Percentiles rank a stretch among this genome's conserved stretches.
These are phyloP conservation scores for Aspergillus carlsbadensis DNA, from an alignment of 495 filamentous ascomycete genomes.

Conservation along the genomic window DNA sequence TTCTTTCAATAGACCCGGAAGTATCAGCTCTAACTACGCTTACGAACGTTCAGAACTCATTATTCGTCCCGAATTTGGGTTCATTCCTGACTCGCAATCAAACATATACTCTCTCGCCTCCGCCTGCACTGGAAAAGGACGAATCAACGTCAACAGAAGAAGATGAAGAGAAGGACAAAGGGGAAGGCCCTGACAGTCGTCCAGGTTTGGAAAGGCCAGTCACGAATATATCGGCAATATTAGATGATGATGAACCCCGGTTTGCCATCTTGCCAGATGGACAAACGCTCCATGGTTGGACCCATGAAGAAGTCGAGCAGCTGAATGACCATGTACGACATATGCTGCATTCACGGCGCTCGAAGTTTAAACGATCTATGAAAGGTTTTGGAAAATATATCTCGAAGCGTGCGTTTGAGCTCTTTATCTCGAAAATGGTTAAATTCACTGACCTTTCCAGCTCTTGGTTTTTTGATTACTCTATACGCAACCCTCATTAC, in stretches of 20 bases:
- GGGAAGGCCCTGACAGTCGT: conserved; percentile 22
- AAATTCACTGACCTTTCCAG: conserved; percentile 24
- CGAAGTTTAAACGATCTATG: conserved; percentile 72
- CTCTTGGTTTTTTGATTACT: conserved; percentile 73
- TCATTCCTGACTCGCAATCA: conserved; percentile 66
- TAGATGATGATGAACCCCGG: conserved; percentile 28
- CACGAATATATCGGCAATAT: conserved; percentile 33
- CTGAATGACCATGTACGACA: conserved; percentile 81
- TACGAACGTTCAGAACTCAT: conserved; percentile 77
- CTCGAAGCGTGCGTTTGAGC: conserved; percentile 51
- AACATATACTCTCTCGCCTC: conserved; percentile 67
- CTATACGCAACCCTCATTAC: conserved; percentile 80
- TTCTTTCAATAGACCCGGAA: conserved; percentile 59
- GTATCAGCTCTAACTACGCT: conserved; percentile 71
- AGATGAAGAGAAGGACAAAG: conserved; percentile 26
- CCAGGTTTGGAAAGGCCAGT: conserved; percentile 31
- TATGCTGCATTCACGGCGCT: conserved; percentile 74
- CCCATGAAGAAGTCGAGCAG: conserved; percentile 62
- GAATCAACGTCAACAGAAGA: conserved; percentile 34
- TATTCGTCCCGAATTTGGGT: conserved; percentile 72
- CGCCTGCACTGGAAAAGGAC: conserved; percentile 32
- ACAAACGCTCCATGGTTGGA: conserved; percentile 66
- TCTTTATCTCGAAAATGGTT: not conserved
- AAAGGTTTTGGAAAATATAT: conserved; percentile 75
- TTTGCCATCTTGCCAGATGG: conserved; percentile 54